These are phyloP conservation scores for Ganoderma lingzhi DNA, from an alignment of 1,284 basidiomycete species.

Conservation along the genomic window DNA sequence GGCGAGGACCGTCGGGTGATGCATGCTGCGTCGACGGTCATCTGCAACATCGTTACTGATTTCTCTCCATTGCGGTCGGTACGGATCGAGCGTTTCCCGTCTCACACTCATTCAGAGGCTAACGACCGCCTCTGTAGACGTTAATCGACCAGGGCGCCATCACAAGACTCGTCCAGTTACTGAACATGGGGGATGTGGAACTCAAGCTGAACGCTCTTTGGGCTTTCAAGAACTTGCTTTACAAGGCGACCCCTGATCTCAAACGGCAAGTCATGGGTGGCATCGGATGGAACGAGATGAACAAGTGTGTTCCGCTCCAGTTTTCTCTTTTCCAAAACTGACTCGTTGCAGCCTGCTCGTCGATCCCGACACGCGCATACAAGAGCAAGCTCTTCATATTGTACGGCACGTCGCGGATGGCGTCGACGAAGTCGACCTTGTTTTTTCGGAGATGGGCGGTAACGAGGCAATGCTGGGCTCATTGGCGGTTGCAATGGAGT, in stretches of 20 bases:
- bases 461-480: slow-evolving; percentile 52
- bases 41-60: slow-evolving; percentile 88
- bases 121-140: slow-evolving; percentile 46
- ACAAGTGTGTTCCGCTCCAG: slow-evolving; percentile 49
- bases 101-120: slow-evolving; percentile 5
- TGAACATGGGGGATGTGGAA: slow-evolving; percentile 58
- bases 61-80: slow-evolving; percentile 84
- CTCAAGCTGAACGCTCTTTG: slow-evolving; percentile 78
- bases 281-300: slow-evolving; percentile 68
- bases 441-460: slow-evolving; percentile 62
- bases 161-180: slow-evolving; percentile 65
- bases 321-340: not conserved
- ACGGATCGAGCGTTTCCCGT: slow-evolving; percentile 38
- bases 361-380: slow-evolving; percentile 59
- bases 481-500: slow-evolving; percentile 56
- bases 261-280: slow-evolving; percentile 71
- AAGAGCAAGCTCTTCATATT: slow-evolving; percentile 73
- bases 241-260: slow-evolving; percentile 63
- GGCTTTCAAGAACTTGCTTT: slow-evolving; percentile 83
- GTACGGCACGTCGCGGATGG: slow-evolving; percentile 69
- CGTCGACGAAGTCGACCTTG: slow-evolving; percentile 65
- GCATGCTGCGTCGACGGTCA: slow-evolving; percentile 74
- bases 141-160: slow-evolving; percentile 73
- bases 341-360: slow-evolving; percentile 51
- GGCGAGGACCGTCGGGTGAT: slow-evolving; percentile 78